These are phyloP conservation scores for Phalaenopsis equestris DNA, from an alignment of 106 monocot species.

Conservation along the genomic window DNA sequence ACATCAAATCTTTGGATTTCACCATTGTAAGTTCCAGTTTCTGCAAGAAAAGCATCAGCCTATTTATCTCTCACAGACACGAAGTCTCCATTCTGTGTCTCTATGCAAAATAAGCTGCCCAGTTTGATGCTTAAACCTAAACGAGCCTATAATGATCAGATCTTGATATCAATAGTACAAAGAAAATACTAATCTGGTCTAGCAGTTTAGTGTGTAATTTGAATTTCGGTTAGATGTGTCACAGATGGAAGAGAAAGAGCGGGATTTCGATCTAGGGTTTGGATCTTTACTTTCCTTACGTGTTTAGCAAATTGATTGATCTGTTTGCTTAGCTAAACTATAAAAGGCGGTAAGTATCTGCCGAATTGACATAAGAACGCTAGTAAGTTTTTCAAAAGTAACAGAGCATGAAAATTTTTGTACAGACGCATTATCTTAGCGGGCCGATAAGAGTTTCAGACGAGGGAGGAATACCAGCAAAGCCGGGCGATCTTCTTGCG, in stretches of 20 bases:
- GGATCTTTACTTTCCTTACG: background rate
- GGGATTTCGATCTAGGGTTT: background rate
- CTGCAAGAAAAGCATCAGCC: no score
- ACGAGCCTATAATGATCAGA: no score
- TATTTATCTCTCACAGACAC: no score
- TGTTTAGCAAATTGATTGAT: background rate
- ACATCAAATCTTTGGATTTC: constrained; percentile 56
- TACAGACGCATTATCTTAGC: constrained; percentile 78
- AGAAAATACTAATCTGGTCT: no score
- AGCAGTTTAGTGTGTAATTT: no score
- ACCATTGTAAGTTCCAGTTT: constrained; percentile 43
- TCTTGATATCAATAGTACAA: no score
- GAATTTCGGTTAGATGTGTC: no score
- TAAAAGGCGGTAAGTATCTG: background rate
- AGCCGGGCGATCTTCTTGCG: constrained; percentile 73
- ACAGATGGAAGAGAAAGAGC: no score
- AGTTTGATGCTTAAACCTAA: no score
- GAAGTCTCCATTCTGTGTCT: no score
- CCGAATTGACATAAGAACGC: background rate
- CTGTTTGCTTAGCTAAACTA: background rate
- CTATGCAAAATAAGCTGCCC: no score
- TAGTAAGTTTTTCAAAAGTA: background rate
- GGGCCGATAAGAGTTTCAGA: constrained; percentile 62
- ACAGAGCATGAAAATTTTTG: constrained; percentile 2
- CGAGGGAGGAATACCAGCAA: constrained; percentile 52